phyloP scores from a whole-genome alignment of 495 filamentous ascomycete species.

The Aspergillus mulundensis region DNA sequence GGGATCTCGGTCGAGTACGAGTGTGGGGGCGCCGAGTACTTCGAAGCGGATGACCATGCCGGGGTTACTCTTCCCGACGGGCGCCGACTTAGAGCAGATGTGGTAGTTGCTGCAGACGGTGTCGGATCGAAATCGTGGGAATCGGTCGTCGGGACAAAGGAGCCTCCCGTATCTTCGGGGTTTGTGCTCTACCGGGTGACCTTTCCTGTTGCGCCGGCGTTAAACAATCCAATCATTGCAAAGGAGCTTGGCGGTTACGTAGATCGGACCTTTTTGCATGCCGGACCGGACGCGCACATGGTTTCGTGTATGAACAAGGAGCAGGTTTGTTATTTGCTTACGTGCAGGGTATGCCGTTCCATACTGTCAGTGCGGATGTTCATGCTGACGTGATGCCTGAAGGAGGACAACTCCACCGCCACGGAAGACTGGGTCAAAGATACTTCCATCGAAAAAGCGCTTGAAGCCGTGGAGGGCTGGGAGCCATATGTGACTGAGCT shows the following conservation, averaged over 20 bases:
- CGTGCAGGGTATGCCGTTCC: no score
- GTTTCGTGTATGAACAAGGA: no score
- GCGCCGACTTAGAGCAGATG: neutral
- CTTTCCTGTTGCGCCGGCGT: neutral
- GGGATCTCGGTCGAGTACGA: neutral
- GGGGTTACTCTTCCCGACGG: neutral
- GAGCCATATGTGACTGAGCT: neutral
- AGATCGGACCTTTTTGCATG: no score
- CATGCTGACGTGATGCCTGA: neutral
- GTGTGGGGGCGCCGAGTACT: neutral
- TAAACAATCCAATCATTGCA: neutral
- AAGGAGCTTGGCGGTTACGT: no score
- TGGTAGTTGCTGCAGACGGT: neutral
- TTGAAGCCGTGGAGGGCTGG: neutral
- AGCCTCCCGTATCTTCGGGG: neutral
- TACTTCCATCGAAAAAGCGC: no score
- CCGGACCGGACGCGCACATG: no score
- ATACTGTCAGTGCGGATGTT: no score
- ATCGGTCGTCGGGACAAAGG: neutral
- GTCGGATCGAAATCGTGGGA: neutral
- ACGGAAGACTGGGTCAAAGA: no score
- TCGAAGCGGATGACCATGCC: neutral
- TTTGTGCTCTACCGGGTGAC: neutral
- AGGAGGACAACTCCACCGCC: neutral
- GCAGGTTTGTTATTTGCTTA: no score